Evolutionary conservation across 345 rosid genomes (phyloP).

Genomic region (Geranium brycei): DNA sequence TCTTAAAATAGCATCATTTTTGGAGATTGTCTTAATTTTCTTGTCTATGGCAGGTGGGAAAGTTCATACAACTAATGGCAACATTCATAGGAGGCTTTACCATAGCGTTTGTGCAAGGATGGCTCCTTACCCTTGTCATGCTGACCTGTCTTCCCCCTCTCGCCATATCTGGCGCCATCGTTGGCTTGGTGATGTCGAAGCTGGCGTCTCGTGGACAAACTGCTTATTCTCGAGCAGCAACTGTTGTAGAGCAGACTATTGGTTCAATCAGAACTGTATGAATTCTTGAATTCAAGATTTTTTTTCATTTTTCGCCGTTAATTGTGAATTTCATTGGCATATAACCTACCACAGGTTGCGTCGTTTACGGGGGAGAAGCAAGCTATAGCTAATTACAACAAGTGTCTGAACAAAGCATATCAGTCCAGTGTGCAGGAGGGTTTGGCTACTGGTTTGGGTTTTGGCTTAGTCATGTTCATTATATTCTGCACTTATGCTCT

Average conservation of each 20-base stretch:
- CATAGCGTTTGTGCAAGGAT: constrained; percentile 30
- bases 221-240: constrained; percentile 30
- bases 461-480: constrained; percentile 16
- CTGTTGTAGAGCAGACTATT: constrained; percentile 24
- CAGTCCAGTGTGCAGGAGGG: constrained; percentile 28
- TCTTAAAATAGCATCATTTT: not conserved
- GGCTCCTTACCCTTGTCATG: constrained; percentile 46
- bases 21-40: constrained; percentile 2
- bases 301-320: not conserved
- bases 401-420: constrained; percentile 24
- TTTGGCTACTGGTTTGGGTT: constrained; percentile 24
- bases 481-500: constrained; percentile 20
- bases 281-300: not conserved
- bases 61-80: constrained; percentile 24
- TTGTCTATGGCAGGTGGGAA: constrained; percentile 32
- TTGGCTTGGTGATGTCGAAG: constrained; percentile 20
- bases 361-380: constrained; percentile 43
- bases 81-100: constrained; percentile 34
- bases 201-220: constrained; percentile 25
- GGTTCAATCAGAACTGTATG: constrained; percentile 39
- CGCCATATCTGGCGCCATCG: constrained; percentile 17
- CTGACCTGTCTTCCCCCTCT: constrained; percentile 27
- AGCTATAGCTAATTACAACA: constrained; percentile 24
- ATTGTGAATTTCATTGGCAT: not conserved
- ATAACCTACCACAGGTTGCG: constrained; percentile 23